phyloP scores from a whole-genome alignment of 306 rosid genomes.

The Cicer chorassanicum region DNA sequence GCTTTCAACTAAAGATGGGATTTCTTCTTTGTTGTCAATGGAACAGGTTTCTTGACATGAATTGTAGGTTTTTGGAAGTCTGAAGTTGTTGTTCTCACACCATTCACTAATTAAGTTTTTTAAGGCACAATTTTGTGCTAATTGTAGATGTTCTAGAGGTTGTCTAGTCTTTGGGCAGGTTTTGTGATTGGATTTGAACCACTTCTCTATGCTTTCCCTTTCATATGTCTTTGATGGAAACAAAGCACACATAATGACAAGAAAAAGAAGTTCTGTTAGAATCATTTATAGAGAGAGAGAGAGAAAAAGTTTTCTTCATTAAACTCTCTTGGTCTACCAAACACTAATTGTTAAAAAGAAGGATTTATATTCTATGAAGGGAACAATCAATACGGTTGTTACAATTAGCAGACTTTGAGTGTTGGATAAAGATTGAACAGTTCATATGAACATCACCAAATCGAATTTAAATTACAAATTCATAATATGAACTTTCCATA shows the following conservation, averaged over 20 bases:
- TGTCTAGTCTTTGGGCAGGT: slow-evolving; percentile 57
- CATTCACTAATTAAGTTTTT: slow-evolving; percentile 69
- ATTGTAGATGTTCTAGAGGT: slow-evolving; percentile 41
- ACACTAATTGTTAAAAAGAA: neutral
- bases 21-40: slow-evolving; percentile 48
- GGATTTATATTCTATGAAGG: neutral
- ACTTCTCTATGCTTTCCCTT: slow-evolving; percentile 83
- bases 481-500: neutral
- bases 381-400: neutral
- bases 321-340: neutral
- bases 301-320: neutral
- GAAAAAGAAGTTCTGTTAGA: slow-evolving; percentile 6
- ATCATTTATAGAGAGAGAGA: neutral
- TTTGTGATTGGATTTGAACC: slow-evolving; percentile 69
- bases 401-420: neutral
- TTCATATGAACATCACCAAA: neutral
- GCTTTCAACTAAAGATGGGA: slow-evolving; percentile 58
- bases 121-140: slow-evolving; percentile 55
- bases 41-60: slow-evolving; percentile 46
- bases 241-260: neutral
- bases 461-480: neutral
- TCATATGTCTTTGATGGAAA: slow-evolving; percentile 69
- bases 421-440: neutral
- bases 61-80: slow-evolving; percentile 57
- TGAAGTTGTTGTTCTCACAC: slow-evolving; percentile 69